These are phyloP conservation scores for Fusarium siculi DNA, from an alignment of 2,329 filamentous ascomycete species.

Conservation along the genomic window DNA sequence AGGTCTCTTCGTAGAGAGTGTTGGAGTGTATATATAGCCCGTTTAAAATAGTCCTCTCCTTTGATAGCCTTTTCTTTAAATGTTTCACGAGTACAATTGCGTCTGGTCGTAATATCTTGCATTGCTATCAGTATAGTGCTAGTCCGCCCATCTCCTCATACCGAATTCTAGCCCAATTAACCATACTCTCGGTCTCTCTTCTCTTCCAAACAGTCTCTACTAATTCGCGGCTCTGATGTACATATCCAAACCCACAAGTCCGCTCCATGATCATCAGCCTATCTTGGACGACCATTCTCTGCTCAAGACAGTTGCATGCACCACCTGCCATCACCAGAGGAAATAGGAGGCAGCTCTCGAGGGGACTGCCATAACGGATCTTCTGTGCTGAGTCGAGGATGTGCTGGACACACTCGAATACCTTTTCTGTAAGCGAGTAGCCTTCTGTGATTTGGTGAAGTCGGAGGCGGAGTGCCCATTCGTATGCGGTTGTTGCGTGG, in stretches of 20 bases:
- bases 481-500: conserved; percentile 6
- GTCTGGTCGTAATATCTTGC: rapidly evolving
- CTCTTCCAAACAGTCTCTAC: conserved; percentile 17
- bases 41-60: background rate
- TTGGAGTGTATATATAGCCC: background rate
- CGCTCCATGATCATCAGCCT: conserved; percentile 8
- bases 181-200: conserved; percentile 6
- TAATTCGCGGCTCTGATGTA: conserved; percentile 10
- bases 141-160: conserved; percentile 15
- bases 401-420: conserved; percentile 1
- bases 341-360: conserved; percentile 1
- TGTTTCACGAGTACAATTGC: too few species aligned
- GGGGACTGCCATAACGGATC: background rate
- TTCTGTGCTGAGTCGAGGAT: background rate
- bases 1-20: background rate
- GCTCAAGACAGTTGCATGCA: conserved; percentile 1
- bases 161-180: conserved; percentile 10
- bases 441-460: conserved; percentile 19
- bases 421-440: background rate
- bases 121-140: background rate
- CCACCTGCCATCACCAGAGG: conserved; percentile 6
- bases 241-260: conserved; percentile 4
- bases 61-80: background rate
- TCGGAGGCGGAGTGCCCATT: conserved; percentile 6
- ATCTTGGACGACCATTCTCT: conserved; percentile 7